Evolutionary conservation across 768 basidiomycete genomes (phyloP), one percentile per base, ranked within the genome.

Genomic region (Udeniomyces megalosporus): DNA sequence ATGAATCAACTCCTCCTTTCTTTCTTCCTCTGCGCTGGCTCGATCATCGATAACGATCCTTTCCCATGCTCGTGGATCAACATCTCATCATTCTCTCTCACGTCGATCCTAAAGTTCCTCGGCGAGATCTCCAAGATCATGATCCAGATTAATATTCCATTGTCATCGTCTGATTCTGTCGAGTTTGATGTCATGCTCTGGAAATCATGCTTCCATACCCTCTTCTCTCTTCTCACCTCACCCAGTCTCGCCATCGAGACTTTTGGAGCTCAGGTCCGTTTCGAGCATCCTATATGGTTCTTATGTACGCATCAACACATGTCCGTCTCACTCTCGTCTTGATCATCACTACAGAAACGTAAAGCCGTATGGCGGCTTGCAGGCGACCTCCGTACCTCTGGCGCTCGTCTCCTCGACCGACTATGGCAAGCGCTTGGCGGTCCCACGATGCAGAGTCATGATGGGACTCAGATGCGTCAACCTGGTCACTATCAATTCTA

Each of bases 321-420:
- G 7, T 31, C n/a, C 2, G 6, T 5, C 46, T 60, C 12, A 29
- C 11, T n/a, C 22, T 48, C 0, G 20, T 22, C 7, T 42, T 5
- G 20, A 2, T 31, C 3, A 68, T 66, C 34, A 22, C 28, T n/a
- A 34, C 62, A 95, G 88, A 89, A 89, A 83, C 86, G 90, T 46
- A 83, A 92, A 47, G 87, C 92, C 3, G 87, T 92, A 11, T 96
- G 92, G 92, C 81, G 88, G 42, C 80, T 96, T n/a, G 89, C 87
- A 5, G 91, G 91, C 29, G 93, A 97, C 74, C 82, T 96, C 69
- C 82, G 93, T 26, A 91, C 90, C 11, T 87, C 93, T 72, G 92
- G 90, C 17, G 85, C 90, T 1, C 76, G 80, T 6, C 82, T 93
- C 60, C 73, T 96, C 49, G 73, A 85, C 17, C 81, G 79, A 34